phyloP scores from a whole-genome alignment of 805 yeast genomes.

The Pichia deserticola region DNA sequence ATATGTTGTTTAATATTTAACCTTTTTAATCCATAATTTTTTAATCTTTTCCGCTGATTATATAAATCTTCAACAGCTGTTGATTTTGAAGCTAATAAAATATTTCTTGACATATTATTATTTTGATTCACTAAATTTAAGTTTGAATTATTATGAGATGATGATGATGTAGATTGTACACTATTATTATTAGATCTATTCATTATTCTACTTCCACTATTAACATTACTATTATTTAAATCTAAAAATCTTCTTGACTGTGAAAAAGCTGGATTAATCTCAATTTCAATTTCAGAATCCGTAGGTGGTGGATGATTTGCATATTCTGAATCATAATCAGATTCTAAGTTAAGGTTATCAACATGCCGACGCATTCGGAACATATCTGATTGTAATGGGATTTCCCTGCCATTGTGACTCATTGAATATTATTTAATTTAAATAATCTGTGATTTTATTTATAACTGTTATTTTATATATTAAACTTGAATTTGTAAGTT shows the following conservation, averaged over 20 bases:
- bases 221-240: background rate
- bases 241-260: background rate
- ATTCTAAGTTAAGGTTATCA: background rate
- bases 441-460: too few relatives aligned
- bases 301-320: constrained; percentile 38
- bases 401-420: background rate
- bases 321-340: constrained; percentile 25
- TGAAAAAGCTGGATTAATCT: constrained; percentile 4
- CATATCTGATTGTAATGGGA: background rate
- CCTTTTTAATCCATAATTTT: constrained; percentile 60
- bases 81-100: constrained; percentile 20
- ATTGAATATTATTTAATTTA: background rate
- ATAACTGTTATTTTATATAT: too few relatives aligned
- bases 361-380: constrained; percentile 3
- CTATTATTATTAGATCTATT: background rate
- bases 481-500: too few relatives aligned
- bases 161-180: background rate
- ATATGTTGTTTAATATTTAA: constrained; percentile 72
- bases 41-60: constrained; percentile 31
- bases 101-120: background rate
- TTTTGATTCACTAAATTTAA: background rate
- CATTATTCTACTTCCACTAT: background rate
- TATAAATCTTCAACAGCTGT: constrained; percentile 24
- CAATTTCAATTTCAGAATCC: constrained; percentile 23
- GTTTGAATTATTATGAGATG: background rate